Evolutionary conservation across 495 filamentous ascomycete species (phyloP).

Genomic region (Hyaloscypha variabilis): DNA sequence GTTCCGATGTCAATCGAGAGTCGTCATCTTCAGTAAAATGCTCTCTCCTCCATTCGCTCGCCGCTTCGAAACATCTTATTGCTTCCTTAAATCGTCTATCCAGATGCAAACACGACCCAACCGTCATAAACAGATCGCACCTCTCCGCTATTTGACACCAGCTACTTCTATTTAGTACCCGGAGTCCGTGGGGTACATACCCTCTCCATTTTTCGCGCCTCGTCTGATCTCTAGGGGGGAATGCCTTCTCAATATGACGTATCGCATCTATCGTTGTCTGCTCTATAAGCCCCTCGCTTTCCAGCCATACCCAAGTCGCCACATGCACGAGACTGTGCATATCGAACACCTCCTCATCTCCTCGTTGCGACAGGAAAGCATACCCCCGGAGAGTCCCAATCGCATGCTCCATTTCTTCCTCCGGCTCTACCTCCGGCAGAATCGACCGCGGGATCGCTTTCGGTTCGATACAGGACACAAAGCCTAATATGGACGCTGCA

Average conservation of each 20-base stretch:
- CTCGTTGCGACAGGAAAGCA: slow-evolving; percentile 40
- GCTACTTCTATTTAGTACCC: slow-evolving; percentile 23
- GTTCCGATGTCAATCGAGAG: slow-evolving; percentile 23
- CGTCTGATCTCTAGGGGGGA: slow-evolving; percentile 16
- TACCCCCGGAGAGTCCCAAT: slow-evolving; percentile 44
- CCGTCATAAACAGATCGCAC: slow-evolving; percentile 21
- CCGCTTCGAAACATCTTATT: slow-evolving; percentile 29
- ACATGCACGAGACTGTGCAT: slow-evolving; percentile 52
- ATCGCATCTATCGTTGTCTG: slow-evolving; percentile 26
- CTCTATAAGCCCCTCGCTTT: slow-evolving; percentile 18
- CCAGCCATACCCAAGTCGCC: slow-evolving; percentile 45
- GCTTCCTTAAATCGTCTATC: slow-evolving; percentile 38
- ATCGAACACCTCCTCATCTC: slow-evolving; percentile 30
- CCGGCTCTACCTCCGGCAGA: slow-evolving; percentile 11
- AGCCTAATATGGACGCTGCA: slow-evolving; percentile 41
- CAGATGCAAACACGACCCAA: slow-evolving; percentile 25
- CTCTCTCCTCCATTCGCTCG: slow-evolving; percentile 29
- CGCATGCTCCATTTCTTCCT: slow-evolving; percentile 35
- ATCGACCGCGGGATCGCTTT: slow-evolving; percentile 35
- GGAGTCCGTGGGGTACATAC: slow-evolving; percentile 37
- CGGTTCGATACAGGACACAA: slow-evolving; percentile 36
- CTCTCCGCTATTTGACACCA: slow-evolving; percentile 18
- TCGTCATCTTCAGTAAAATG: slow-evolving; percentile 27
- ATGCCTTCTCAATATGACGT: slow-evolving; percentile 28
- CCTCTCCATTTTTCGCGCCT: slow-evolving; percentile 30